These are phyloP conservation scores for Leptomonas seymouri DNA, from an alignment of 208 protist genomes.

Conservation along the genomic window DNA sequence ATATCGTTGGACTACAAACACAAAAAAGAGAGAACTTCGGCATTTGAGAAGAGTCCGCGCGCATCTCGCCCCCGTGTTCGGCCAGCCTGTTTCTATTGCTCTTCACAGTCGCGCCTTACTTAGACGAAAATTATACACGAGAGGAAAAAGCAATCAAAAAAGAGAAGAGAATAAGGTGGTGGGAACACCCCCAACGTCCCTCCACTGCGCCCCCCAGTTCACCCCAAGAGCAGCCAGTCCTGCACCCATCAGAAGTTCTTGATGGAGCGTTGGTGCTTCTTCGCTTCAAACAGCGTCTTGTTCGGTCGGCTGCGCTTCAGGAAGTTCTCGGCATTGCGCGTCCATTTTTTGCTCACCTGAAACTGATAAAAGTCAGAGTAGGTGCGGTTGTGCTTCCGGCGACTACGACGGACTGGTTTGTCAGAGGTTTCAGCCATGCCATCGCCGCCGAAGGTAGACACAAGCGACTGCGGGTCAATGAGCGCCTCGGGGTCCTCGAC, in stretches of 20 bases:
- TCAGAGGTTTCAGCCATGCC: constrained; percentile 52
- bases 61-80: not conserved
- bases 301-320: constrained; percentile 69
- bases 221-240: not conserved
- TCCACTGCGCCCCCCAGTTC: no score
- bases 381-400: constrained; percentile 42
- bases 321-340: constrained; percentile 88
- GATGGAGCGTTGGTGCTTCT: constrained; percentile 85
- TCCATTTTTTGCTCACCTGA: constrained; percentile 88
- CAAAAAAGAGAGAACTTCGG: no score
- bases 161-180: not conserved
- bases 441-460: constrained; percentile 76
- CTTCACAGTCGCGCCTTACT: not conserved
- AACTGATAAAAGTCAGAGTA: constrained; percentile 90
- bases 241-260: constrained; percentile 58
- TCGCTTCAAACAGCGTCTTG: constrained; percentile 84
- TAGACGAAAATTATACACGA: constrained; percentile 7
- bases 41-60: no score
- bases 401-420: constrained; percentile 64
- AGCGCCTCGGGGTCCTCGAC: constrained; percentile 25
- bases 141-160: constrained; percentile 3
- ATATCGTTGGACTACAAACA: no score
- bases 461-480: constrained; percentile 51
- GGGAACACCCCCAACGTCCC: no score
- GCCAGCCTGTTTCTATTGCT: not conserved